phyloP scores from a whole-genome alignment of 768 basidiomycete species.

The Kwoniella mangroviensis region DNA sequence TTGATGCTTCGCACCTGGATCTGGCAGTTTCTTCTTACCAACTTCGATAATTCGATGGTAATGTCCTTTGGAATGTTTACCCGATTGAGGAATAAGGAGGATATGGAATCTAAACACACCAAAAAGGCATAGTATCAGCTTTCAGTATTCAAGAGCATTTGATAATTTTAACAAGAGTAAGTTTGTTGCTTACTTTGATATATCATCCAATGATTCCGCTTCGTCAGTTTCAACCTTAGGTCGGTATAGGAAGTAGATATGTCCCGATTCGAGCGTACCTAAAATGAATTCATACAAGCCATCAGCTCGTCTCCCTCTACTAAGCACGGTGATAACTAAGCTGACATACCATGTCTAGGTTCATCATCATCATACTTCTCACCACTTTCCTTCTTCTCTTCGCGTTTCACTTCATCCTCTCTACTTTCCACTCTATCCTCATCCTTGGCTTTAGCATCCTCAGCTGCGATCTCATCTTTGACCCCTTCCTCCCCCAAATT shows the following conservation, averaged over 20 bases:
- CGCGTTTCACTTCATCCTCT: slow-evolving; percentile 18
- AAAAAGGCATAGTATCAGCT: too few relatives aligned
- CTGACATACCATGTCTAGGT: slow-evolving; percentile 50
- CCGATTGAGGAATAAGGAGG: slow-evolving; percentile 46
- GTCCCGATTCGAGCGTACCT: slow-evolving; percentile 52
- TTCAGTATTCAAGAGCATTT: too few relatives aligned
- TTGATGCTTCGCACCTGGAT: slow-evolving; percentile 49
- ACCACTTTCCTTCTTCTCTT: slow-evolving; percentile 13
- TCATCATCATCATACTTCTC: slow-evolving; percentile 26
- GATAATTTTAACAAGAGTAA: too few relatives aligned
- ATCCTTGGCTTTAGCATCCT: slow-evolving; percentile 31
- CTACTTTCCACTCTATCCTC: slow-evolving; percentile 31
- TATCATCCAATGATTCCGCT: slow-evolving; percentile 45
- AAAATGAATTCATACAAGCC: too few relatives aligned
- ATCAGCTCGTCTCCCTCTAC: too few relatives aligned
- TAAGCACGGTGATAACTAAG: too few relatives aligned
- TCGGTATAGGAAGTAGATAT: slow-evolving; percentile 55
- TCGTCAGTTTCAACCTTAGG: slow-evolving; percentile 51
- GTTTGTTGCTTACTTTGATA: slow-evolving; percentile 44
- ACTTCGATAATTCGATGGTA: slow-evolving; percentile 53
- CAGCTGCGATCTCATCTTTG: slow-evolving; percentile 28
- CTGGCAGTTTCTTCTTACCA: slow-evolving; percentile 55
- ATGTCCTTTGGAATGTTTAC: slow-evolving; percentile 43
- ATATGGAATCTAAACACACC: slow-evolving; percentile 51
- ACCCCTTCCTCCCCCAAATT: neutral